phyloP scores from a whole-genome alignment of 129 eudicot species.

The Calendula officinalis region DNA sequence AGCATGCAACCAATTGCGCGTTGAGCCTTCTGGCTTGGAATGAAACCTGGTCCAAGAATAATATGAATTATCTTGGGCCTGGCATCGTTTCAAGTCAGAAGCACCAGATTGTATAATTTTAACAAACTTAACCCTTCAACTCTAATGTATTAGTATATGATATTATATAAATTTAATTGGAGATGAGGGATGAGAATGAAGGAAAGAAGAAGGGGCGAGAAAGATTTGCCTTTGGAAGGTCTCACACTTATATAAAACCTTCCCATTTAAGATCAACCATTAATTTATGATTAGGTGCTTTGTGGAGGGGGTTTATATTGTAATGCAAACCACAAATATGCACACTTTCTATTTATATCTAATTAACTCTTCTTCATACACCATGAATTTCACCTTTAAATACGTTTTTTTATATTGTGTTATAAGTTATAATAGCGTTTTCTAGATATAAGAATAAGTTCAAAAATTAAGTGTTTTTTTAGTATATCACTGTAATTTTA shows the following conservation, averaged over 20 bases:
- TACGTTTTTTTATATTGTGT: not conserved
- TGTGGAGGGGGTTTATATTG: conserved; percentile 27
- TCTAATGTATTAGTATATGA: not conserved
- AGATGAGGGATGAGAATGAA: conserved; percentile 2
- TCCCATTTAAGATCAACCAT: conserved; percentile 19
- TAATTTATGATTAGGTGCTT: conserved; percentile 11
- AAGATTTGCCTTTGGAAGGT: conserved; percentile 3
- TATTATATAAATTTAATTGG: not conserved
- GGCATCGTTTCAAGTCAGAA: conserved; percentile 35
- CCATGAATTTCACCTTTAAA: not conserved
- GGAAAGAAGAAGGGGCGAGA: conserved; percentile 10
- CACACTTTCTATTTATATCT: conserved; percentile 19
- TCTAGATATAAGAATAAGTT: not conserved
- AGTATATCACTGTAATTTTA: no score
- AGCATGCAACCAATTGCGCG: not conserved
- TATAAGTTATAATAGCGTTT: not conserved
- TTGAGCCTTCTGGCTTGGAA: conserved; percentile 35
- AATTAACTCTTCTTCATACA: not conserved
- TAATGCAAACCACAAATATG: conserved; percentile 16
- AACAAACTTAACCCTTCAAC: conserved; percentile 21
- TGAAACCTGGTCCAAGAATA: conserved; percentile 36
- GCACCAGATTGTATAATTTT: not conserved
- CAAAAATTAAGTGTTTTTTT: no score
- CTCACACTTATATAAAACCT: conserved; percentile 5
- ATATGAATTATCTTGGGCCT: conserved; percentile 26